Conservation (phyloP, 768 basidiomycete species). For the Punctularia strigosozonata region DNA sequence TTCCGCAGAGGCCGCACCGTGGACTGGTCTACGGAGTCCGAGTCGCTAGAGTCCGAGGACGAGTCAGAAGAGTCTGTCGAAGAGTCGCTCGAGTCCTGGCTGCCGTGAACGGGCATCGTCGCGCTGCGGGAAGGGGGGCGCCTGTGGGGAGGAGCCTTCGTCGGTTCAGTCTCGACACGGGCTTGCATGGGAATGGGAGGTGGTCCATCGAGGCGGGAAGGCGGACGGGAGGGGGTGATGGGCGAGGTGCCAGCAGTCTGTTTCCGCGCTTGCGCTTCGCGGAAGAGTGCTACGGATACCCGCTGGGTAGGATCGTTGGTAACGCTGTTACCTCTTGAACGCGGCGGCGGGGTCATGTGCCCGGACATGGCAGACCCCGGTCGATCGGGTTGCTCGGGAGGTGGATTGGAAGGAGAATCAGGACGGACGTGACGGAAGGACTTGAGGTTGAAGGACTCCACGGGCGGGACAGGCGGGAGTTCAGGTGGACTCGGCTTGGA, state of each 20-base stretch:
- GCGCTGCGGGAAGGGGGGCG: conserved; percentile 8
- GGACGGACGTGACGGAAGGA: conserved; percentile 60
- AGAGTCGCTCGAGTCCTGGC: no score
- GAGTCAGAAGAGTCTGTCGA: conserved; percentile 10
- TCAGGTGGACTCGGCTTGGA: conserved; percentile 18
- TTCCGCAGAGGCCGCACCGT: not conserved
- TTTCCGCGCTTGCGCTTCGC: conserved; percentile 62
- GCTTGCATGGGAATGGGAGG: not conserved
- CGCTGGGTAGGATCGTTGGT: conserved; percentile 60
- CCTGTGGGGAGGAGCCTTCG: conserved; percentile 11
- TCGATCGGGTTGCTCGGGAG: conserved; percentile 10
- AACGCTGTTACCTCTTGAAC: conserved; percentile 45
- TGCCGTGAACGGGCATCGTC: conserved; percentile 3
- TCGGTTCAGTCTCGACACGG: conserved; percentile 9
- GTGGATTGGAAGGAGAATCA: conserved; percentile 21
- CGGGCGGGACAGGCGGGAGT: conserved; percentile 11
- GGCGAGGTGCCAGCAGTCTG: conserved; percentile 54
- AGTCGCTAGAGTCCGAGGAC: conserved; percentile 22
- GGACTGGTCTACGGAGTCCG: conserved; percentile 13
- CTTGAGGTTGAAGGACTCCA: conserved; percentile 56
- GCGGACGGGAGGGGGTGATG: conserved; percentile 34
- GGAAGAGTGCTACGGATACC: conserved; percentile 73
- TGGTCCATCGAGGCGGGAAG: conserved; percentile 20
- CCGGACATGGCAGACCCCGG: conserved; percentile 10
- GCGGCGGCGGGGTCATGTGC: conserved; percentile 22